A percentile compares a stretch with the other conserved stretches of the same genome.
Conservation (phyloP, 495 filamentous ascomycete genomes). For the Aspergillus taichungensis region DNA sequence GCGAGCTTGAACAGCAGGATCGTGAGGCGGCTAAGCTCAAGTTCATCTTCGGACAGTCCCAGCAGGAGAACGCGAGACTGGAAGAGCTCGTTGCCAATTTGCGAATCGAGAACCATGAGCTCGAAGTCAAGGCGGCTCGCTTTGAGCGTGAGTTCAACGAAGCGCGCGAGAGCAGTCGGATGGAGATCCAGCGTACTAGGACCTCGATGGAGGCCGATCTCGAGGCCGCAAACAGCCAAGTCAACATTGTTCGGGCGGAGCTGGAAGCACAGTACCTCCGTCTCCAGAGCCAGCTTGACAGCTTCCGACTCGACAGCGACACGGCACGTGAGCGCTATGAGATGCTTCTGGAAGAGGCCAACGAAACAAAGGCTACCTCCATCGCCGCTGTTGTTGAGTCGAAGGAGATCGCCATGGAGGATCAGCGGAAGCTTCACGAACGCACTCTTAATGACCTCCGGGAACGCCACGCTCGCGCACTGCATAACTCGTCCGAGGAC, state of each 20-base stretch:
- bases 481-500: constrained; percentile 65
- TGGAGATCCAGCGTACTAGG: constrained; percentile 70
- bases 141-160: constrained; percentile 77
- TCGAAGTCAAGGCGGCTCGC: constrained; percentile 51
- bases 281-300: constrained; percentile 61
- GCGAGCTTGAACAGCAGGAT: constrained; percentile 65
- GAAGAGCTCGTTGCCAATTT: constrained; percentile 56
- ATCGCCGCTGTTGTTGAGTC: constrained; percentile 48
- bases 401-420: constrained; percentile 56
- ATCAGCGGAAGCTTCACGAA: constrained; percentile 62
- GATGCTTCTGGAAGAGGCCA: constrained; percentile 67
- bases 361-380: constrained; percentile 41
- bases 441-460: constrained; percentile 53
- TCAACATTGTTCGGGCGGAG: constrained; percentile 68
- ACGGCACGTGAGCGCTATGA: constrained; percentile 64
- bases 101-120: constrained; percentile 57
- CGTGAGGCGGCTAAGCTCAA: constrained; percentile 52
- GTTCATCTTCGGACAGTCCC: constrained; percentile 46
- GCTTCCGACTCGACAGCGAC: constrained; percentile 62
- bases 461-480: constrained; percentile 62
- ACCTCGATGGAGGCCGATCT: constrained; percentile 72
- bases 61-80: constrained; percentile 48
- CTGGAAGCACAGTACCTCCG: constrained; percentile 64
- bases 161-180: constrained; percentile 62
- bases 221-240: constrained; percentile 70